Base-by-base conservation (phyloP, 345 rosid genomes). In the Aquilaria sinensis region DNA sequence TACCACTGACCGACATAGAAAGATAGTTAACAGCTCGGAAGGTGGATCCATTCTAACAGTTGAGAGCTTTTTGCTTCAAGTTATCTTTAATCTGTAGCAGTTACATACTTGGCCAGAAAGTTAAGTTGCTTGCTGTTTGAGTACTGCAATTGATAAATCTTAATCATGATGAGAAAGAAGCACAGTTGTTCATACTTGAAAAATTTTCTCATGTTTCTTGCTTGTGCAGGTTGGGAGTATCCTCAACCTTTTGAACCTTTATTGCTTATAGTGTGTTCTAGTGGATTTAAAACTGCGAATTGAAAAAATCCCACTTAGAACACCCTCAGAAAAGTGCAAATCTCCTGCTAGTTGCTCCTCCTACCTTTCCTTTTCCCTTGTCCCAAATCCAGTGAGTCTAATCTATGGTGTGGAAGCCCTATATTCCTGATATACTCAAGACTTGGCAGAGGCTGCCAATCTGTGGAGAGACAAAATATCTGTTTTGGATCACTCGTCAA, bases 401-500 rank as follows among this genome's bases (percentile, higher is more conserved):
- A 46, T 66, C 57, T 68, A 23, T 57, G 66, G 43, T 41, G 59
- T 12, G 45, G 53, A 53, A 9, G 41, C 13, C 46, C 31, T 52
- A 52, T 37, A 43, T 63, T 23, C 23, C 23, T 23, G 23, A 53
- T 60, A 11, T 57, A 63, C 65, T 51, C 64, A 54, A 71, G 63
- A 56, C 66, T 66, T 34, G 70, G 51, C 62, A 37, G 50, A 13
- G 52, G 23, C 23, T 23, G 23, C 60, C 56, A 37, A 37, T 46
- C 31, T 63, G 41, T 56, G 61, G 31, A 49, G 74, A 72, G 65
- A 70, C 61, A 54, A 77, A 76, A 70, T 67, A 69, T 76, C 65
- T 32, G 73, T 10, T 43, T 60, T 73, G 71, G 75, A 68, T 46
- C 68, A 74, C 63, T 58, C 31, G 71, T 67, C 62, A 67, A 73